These are phyloP conservation scores for Parathielavia hyrcaniae DNA, from an alignment of 495 filamentous ascomycete genomes.

Conservation along the genomic window DNA sequence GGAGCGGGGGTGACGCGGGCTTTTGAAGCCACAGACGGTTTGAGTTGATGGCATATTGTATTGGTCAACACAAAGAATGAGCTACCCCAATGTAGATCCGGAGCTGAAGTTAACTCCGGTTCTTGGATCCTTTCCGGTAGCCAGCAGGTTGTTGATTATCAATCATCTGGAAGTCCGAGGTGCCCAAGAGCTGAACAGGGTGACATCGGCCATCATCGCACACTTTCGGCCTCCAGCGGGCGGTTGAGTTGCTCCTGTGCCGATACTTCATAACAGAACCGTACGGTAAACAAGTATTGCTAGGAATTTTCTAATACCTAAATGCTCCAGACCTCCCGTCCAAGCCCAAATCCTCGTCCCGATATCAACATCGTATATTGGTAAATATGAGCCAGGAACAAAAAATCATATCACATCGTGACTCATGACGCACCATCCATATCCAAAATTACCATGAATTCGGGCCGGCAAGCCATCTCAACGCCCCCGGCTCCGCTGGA, in stretches of 20 bases:
- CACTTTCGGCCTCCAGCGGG: not conserved
- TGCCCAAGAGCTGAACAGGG: no score
- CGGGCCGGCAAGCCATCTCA: not conserved
- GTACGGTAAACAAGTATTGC: no score
- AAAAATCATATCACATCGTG: constrained; percentile 1
- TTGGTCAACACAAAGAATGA: no score
- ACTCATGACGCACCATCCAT: not conserved
- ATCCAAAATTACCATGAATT: not conserved
- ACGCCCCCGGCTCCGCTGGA: not conserved
- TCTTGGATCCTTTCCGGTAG: not conserved
- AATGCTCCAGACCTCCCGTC: no score
- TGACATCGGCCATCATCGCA: no score
- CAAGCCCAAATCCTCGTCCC: no score
- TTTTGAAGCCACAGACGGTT: not conserved
- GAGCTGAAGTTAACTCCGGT: not conserved
- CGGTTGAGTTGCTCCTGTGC: no score
- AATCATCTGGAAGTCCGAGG: not conserved
- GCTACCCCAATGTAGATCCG: not conserved
- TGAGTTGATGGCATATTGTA: not conserved
- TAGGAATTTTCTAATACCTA: no score
- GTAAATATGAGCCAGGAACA: not conserved
- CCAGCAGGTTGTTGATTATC: not conserved
- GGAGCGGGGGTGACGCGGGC: not conserved
- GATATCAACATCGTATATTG: not conserved
- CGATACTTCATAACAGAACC: no score